Base-by-base conservation (phyloP, 148 eudicot genomes). In the Chenopodium quinoa region DNA sequence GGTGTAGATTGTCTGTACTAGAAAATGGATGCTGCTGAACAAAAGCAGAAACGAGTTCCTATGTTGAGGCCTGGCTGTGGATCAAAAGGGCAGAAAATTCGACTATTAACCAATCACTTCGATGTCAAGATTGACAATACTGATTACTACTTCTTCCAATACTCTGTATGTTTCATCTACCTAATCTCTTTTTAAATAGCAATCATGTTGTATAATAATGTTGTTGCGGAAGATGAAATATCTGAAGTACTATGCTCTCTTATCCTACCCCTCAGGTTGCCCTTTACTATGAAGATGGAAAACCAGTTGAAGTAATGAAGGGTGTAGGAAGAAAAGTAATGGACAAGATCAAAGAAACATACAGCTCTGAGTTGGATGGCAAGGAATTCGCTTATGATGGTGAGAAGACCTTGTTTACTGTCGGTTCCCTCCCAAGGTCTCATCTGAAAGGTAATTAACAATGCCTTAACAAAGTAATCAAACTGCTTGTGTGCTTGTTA, bases 381-480 rank as follows among this genome's bases (percentile, higher is more conserved):
- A 94, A 94, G 79, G 88, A 93, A 7, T 91, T 93, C 74, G 97
- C 98, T 1, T 94, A 94, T 82, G 98, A 94, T 74, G 98, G 98
- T 9, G 97, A 94, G 75, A 94, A 93, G 84, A 93, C 93, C 78
- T 83, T 94, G 90, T 94, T 94, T 75, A 94, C 98, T 16, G 88
- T 91, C 60, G 98, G 98, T 46, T 9, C 93, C 4, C 97, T 94
- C 50, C 98, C 98, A 92, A 91, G 56, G 81, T 87, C 0, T 67
- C 86, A 0, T 91, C 98, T 1, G 91, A 76, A 46, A 89, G 93
- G 97, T 94, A 63, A 10, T 29, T 27, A 25, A 54, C 14, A 16
- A 56, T 56, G 62, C 22, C 20, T 56, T 19, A 2, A 3, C 0
- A 56, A 14, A 14, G 16, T 2, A 11, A 56, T 56, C 62, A 56